Percentiles rank a stretch among this genome's conserved stretches.
These are phyloP conservation scores for Globisporangium nunn DNA, from an alignment of 352 stramenopile genomes.

Conservation along the genomic window DNA sequence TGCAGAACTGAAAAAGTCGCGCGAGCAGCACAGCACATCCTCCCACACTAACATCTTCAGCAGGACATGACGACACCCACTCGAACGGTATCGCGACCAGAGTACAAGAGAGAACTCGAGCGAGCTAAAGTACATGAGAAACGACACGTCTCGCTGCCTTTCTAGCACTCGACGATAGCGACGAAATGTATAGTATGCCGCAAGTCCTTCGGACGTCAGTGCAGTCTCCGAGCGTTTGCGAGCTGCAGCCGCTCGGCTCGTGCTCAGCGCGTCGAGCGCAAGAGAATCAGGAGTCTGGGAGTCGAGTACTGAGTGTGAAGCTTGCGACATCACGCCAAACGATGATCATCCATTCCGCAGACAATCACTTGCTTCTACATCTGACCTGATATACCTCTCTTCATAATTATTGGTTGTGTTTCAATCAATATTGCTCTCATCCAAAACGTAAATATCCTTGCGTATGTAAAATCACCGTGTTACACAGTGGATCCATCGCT, in stretches of 20 bases:
- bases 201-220: background rate
- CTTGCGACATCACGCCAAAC: background rate
- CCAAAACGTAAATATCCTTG: too few relatives aligned
- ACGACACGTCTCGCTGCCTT: constrained; percentile 2
- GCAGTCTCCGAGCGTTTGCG: background rate
- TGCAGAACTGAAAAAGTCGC: too few relatives aligned
- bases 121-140: constrained; percentile 14
- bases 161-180: background rate
- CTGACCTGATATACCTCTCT: too few relatives aligned
- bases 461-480: background rate
- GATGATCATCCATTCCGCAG: too few relatives aligned
- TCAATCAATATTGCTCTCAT: too few relatives aligned
- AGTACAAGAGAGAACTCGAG: constrained; percentile 16
- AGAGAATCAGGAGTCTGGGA: background rate
- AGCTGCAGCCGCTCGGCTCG: background rate
- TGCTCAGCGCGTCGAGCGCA: too few relatives aligned
- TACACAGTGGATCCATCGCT: background rate
- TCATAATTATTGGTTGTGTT: too few relatives aligned
- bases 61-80: constrained; percentile 24
- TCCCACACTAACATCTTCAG: constrained; percentile 19
- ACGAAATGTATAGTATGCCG: background rate
- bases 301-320: background rate
- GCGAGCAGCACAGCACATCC: background rate
- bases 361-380: too few relatives aligned
- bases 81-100: constrained; percentile 13